Base-by-base conservation (phyloP, 1,284 basidiomycete genomes). In the Ganoderma leucocontextum region DNA sequence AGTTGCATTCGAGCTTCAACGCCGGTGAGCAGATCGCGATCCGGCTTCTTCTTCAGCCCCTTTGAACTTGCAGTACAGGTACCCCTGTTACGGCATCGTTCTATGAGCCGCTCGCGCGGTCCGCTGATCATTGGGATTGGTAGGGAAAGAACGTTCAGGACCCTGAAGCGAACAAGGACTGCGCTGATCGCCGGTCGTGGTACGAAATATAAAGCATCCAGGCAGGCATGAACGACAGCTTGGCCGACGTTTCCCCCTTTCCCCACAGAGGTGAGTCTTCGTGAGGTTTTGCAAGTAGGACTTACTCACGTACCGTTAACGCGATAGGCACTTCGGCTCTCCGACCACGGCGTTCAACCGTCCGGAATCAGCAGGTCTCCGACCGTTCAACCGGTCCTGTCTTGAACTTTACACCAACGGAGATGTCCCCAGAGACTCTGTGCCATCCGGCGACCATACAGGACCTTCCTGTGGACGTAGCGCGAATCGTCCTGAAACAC, bases 371-470 rank as follows among this genome's bases (percentile, higher is more conserved):
- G 52, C 15, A 7, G 22, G 22, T 25, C 22, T 35, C 15, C 22
- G 29, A 35, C 52, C 52, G 29, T 55, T 55, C 52, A 55, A 55
- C 52, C 52, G 52, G 52, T 55, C 52, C 22, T 25, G 47, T 22
- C 17, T 55, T 55, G 15, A 55, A 55, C 13, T 33, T 35, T 6
- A 8, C 25, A 53, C 22, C 25, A 15, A 55, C 33, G 52, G 15
- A 35, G 29, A 55, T 33, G 52, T 15, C 52, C 33, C 52, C 17
- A 12, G 29, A 55, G 29, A 9, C 52, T 29, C 5, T 8, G 29
- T 33, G 7, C 6, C 52, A 17, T 4, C 15, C 29, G 17, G 17
- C 17, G 15, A 35, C 29, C 29, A 35, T 35, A 17, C 52, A 55
- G 33, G 52, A 35, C 52, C 52, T 55, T 19, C 52, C 52, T 35